Evolutionary conservation across 2,329 filamentous ascomycete genomes (phyloP).

Genomic region (Colletotrichum graminicola): DNA sequence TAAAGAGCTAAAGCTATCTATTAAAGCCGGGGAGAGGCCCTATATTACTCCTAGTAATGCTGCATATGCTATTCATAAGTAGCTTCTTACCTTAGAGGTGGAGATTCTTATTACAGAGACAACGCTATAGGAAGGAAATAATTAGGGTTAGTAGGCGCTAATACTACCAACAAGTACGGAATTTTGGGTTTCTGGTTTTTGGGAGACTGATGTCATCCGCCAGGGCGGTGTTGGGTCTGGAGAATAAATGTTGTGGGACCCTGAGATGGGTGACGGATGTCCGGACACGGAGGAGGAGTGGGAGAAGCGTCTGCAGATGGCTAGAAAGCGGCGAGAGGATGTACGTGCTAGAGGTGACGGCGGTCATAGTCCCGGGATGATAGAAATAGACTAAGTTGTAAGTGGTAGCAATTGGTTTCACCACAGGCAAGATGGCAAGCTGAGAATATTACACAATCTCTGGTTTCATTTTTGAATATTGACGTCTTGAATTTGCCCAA

Average conservation of each 20-base stretch:
- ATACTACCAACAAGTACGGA: background rate
- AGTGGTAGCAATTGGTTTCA: background rate
- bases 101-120: conserved; percentile 16
- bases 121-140: background rate
- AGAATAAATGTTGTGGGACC: background rate
- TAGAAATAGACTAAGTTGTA: background rate
- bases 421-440: background rate
- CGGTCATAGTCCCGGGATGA: background rate
- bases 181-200: conserved; percentile 18
- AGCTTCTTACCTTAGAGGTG: background rate
- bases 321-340: background rate
- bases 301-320: conserved; percentile 6
- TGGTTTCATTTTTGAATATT: background rate
- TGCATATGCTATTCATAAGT: conserved; percentile 9
- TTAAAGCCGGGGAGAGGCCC: conserved; percentile 9
- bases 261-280: background rate
- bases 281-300: conserved; percentile 14
- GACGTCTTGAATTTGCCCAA: background rate
- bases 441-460: background rate
- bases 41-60: conserved; percentile 1
- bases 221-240: background rate
- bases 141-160: conserved; percentile 4
- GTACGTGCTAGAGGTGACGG: conserved; percentile 3
- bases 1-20: background rate
- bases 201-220: background rate